Conservation (phyloP, 345 rosid species). For the Eucalyptus guilfoylei region DNA sequence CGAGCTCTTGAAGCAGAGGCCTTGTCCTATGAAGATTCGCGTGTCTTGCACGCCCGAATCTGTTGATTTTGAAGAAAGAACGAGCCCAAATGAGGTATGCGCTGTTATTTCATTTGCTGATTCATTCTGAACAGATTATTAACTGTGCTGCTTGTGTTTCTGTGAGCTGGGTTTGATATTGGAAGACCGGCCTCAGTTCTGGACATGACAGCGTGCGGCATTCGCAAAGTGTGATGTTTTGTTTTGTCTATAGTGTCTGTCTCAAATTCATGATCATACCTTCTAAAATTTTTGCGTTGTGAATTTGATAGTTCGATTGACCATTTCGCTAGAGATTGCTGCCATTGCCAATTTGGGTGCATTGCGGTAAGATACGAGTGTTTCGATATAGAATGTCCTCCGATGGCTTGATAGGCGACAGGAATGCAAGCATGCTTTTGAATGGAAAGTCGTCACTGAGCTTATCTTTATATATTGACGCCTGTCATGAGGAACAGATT, state of each 20-base stretch:
- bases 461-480: background rate
- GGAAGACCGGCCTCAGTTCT: background rate
- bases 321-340: background rate
- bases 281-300: background rate
- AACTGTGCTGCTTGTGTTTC: background rate
- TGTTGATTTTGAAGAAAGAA: conserved; percentile 48
- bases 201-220: background rate
- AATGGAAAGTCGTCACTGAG: background rate
- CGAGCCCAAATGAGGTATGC: conserved; percentile 69
- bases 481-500: background rate
- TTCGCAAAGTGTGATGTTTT: background rate
- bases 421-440: background rate
- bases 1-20: background rate
- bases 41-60: conserved; percentile 20
- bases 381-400: background rate
- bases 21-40: background rate
- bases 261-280: background rate
- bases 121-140: background rate
- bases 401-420: background rate
- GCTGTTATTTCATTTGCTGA: background rate
- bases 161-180: background rate
- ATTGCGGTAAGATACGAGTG: background rate
- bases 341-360: background rate
- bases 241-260: background rate
- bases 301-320: background rate